phyloP scores from a whole-genome alignment of 306 rosid genomes.

The Senna siamea region DNA sequence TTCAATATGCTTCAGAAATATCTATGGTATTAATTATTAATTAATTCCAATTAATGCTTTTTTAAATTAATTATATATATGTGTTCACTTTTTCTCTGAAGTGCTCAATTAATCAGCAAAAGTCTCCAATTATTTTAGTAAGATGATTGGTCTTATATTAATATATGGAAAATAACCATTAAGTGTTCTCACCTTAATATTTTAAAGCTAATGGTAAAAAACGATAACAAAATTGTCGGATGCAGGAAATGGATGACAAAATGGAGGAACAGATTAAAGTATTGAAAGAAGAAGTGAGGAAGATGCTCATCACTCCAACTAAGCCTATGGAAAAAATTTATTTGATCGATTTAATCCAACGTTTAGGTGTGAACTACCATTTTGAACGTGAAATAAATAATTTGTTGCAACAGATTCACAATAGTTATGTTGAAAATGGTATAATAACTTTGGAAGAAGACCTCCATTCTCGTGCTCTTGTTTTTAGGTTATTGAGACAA shows the following conservation, averaged over 20 bases:
- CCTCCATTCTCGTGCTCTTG: too few relatives aligned
- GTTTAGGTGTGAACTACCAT: background rate
- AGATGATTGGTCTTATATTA: too few relatives aligned
- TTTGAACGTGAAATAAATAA: background rate
- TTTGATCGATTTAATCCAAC: constrained; percentile 24
- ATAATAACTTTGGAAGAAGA: background rate
- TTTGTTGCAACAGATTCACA: background rate
- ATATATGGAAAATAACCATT: too few relatives aligned
- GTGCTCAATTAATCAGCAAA: too few relatives aligned
- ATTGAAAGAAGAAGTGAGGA: constrained; percentile 38
- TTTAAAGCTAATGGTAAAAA: too few relatives aligned
- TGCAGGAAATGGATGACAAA: background rate
- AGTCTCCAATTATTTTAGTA: too few relatives aligned
- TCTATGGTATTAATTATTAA: background rate
- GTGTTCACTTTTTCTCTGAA: too few relatives aligned
- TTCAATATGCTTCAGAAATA: background rate
- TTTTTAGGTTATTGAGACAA: too few relatives aligned
- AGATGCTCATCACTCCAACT: background rate
- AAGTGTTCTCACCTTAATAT: too few relatives aligned
- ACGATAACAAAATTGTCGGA: too few relatives aligned
- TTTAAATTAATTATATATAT: too few relatives aligned
- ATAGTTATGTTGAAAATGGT: background rate
- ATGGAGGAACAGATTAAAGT: background rate
- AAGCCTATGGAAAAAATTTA: background rate
- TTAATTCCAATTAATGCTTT: too few relatives aligned